phyloP scores from a whole-genome alignment of 805 yeast species.

The Metschnikowia colocasiae region DNA sequence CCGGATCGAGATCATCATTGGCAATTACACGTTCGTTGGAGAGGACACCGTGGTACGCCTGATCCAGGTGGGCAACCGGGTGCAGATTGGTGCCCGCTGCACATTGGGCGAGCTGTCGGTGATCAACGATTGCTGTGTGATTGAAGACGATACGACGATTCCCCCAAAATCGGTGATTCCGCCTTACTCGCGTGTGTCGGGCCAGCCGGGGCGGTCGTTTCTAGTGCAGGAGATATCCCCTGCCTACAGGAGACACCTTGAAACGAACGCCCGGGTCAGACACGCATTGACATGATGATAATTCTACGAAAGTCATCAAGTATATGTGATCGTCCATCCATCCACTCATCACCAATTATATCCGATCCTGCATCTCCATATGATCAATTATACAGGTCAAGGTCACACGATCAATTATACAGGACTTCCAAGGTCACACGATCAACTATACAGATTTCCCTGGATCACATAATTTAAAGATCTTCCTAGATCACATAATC shows the following conservation, averaged over 20 bases:
- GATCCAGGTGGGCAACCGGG: conserved; percentile 47
- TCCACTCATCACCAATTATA: too few species aligned
- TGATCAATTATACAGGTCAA: too few species aligned
- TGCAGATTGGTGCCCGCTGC: conserved; percentile 43
- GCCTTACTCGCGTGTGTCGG: conserved; percentile 47
- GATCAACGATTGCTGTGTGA: conserved; percentile 50
- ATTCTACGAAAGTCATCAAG: too few species aligned
- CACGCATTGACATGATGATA: conserved; percentile 12
- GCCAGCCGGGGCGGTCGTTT: conserved; percentile 35
- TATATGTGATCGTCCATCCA: too few species aligned
- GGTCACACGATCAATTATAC: too few species aligned
- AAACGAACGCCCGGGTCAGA: conserved; percentile 29
- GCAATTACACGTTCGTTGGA: conserved; percentile 47
- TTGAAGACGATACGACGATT: conserved; percentile 38
- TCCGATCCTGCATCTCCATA: too few species aligned
- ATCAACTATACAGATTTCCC: too few species aligned
- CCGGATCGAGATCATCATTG: conserved; percentile 30
- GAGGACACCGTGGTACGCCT: conserved; percentile 28
- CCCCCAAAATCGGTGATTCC: conserved; percentile 48
- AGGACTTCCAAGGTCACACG: too few species aligned
- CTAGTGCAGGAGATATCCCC: conserved; percentile 23
- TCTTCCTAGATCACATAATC: too few species aligned
- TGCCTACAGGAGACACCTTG: conserved; percentile 36
- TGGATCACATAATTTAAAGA: too few species aligned
- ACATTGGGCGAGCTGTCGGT: conserved; percentile 33